Conservation (phyloP, 2,329 filamentous ascomycete species). For the Colletotrichum liriopes region DNA sequence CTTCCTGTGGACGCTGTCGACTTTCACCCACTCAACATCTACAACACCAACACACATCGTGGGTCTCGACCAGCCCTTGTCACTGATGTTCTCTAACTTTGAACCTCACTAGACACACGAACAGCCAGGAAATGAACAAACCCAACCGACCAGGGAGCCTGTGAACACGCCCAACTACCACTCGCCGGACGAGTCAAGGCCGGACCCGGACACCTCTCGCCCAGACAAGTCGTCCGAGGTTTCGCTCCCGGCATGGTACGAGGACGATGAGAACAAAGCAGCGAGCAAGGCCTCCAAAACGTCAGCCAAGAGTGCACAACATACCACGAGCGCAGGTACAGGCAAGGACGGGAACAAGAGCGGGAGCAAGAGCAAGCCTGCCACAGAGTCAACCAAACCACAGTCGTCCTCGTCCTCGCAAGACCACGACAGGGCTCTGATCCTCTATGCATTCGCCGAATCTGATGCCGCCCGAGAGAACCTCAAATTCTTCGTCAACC, state of each 20-base stretch:
- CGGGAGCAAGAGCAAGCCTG: not conserved
- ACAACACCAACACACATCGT: slow-evolving; percentile 9
- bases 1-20: slow-evolving; percentile 38
- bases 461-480: slow-evolving; percentile 52
- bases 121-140: not conserved
- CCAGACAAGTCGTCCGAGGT: slow-evolving; percentile 9
- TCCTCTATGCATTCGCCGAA: slow-evolving; percentile 56
- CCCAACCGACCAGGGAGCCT: not conserved
- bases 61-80: not conserved
- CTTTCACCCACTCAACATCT: slow-evolving; percentile 21
- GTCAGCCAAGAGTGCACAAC: not conserved
- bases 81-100: not conserved
- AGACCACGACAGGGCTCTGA: slow-evolving; percentile 46
- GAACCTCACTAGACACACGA: slow-evolving; percentile 9
- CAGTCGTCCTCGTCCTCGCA: not conserved
- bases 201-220: not conserved
- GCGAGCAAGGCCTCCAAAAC: not conserved
- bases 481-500: slow-evolving; percentile 54
- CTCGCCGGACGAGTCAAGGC: slow-evolving; percentile 10
- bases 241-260: slow-evolving; percentile 27
- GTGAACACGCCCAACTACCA: not conserved
- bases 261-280: slow-evolving; percentile 13
- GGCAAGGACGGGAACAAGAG: not conserved
- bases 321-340: not conserved
- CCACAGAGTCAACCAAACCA: not conserved